These are phyloP conservation scores for Staphylotrichum longicolle DNA, from an alignment of 495 filamentous ascomycete species.

Conservation along the genomic window DNA sequence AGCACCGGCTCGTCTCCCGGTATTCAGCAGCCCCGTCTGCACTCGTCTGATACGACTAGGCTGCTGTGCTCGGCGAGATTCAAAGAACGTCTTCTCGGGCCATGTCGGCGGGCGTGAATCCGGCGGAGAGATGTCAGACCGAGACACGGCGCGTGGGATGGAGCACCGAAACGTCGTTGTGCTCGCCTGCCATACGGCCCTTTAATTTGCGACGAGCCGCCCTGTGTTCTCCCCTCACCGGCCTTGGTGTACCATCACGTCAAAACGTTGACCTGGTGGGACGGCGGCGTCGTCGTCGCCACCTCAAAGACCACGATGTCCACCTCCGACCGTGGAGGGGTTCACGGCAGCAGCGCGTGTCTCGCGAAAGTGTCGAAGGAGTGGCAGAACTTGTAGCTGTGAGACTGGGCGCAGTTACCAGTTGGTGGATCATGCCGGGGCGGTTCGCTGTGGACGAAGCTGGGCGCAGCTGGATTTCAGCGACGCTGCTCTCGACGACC, in stretches of 20 bases:
- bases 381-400: neutral
- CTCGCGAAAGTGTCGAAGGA: neutral
- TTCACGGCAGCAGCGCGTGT: neutral
- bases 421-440: too few relatives aligned
- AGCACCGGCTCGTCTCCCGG: too few relatives aligned
- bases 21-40: too few relatives aligned
- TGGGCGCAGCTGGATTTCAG: too few relatives aligned
- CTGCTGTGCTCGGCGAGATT: too few relatives aligned
- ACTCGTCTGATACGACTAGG: too few relatives aligned
- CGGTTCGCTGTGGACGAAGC: too few relatives aligned
- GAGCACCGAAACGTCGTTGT: conserved; percentile 4
- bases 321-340: neutral
- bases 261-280: neutral
- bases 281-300: neutral
- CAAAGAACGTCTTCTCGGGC: too few relatives aligned
- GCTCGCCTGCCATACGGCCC: conserved; percentile 10
- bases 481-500: too few relatives aligned
- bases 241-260: conserved; percentile 7
- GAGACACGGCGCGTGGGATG: neutral
- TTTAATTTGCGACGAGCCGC: conserved; percentile 7
- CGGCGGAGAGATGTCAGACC: neutral
- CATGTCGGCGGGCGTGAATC: too few relatives aligned
- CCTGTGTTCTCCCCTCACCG: neutral
- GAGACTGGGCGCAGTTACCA: too few relatives aligned
- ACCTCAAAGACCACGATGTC: conserved; percentile 1